Evolutionary conservation across 345 rosid species (phyloP), one percentile per base, ranked within the genome.

Genomic region (Eucalyptus cloeziana): DNA sequence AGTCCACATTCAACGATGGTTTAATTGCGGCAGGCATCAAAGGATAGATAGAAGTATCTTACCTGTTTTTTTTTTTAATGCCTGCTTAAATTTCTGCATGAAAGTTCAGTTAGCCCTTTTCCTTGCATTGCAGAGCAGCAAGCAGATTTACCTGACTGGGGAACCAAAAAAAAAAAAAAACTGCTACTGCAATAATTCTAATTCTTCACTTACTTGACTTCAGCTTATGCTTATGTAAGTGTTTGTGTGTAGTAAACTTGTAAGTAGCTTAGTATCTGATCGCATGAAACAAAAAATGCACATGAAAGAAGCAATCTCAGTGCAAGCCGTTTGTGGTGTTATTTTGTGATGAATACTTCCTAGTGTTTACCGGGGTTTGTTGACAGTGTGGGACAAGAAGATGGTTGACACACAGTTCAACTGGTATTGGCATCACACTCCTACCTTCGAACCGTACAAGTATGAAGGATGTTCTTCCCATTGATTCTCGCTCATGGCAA

Each of bases 341-440:
- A 56, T 7, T 25, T 30, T 49, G 81, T 64, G 88, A 67, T 87
- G 30, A 67, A 40, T 76, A 5, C 89, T 24, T 47, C 21, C 40
- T 80, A 49, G 49, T 19, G 67, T 49, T 86, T 89, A 30, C 58
- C 0, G 47, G 60, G 19, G 13, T 90, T 44, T 86, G 76, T 80
- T 90, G 88, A 27, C 92, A 97, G 99, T 97, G 93, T 97, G 99
- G 99, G 99, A 98, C 94, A 98, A 98, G 97, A 97, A 98, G 94
- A 96, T 98, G 97, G 98, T 96, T 90, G 94, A 97, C 92, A 92
- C 94, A 47, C 97, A 96, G 91, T 98, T 95, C 88, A 96, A 97
- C 90, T 98, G 99, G 99, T 91, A 91, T 86, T 98, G 99, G 98
- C 91, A 95, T 90, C 98, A 98, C 49, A 96, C 95, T 88, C 98